Evolutionary conservation across 2,329 filamentous ascomycete species (phyloP).

Genomic region (Zymoseptoria passerinii): DNA sequence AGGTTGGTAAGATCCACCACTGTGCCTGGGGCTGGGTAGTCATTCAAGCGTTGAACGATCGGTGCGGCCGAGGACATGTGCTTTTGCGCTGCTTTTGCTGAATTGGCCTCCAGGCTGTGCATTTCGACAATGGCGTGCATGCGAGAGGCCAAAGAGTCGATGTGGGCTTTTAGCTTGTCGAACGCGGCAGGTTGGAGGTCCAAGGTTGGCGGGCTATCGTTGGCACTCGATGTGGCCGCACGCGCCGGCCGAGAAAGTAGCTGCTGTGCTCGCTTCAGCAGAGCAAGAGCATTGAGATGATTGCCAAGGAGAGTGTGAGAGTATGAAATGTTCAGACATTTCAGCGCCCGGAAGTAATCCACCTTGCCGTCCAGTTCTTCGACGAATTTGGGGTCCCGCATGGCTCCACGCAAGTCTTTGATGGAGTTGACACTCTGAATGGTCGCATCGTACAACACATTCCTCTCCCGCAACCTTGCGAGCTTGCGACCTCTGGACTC

Average conservation of each 20-base stretch:
- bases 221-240: slow-evolving; percentile 17
- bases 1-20: slow-evolving; percentile 66
- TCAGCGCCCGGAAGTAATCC: slow-evolving; percentile 80
- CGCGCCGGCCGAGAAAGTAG: slow-evolving; percentile 41
- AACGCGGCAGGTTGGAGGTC: slow-evolving; percentile 55
- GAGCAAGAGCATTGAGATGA: slow-evolving; percentile 71
- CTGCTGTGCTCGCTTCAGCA: slow-evolving; percentile 64
- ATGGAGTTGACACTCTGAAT: slow-evolving; percentile 85
- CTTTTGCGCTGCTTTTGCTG: slow-evolving; percentile 40
- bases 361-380: slow-evolving; percentile 69
- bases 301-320: slow-evolving; percentile 70
- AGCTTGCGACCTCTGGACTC: slow-evolving; percentile 68
- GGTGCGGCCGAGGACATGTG: slow-evolving; percentile 44
- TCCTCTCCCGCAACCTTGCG: slow-evolving; percentile 72
- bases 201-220: slow-evolving; percentile 54
- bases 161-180: slow-evolving; percentile 50
- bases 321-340: slow-evolving; percentile 77
- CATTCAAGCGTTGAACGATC: slow-evolving; percentile 64
- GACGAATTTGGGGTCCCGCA: slow-evolving; percentile 69
- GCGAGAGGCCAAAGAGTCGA: slow-evolving; percentile 66
- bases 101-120: slow-evolving; percentile 51
- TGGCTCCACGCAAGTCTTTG: slow-evolving; percentile 81
- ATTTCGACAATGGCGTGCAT: slow-evolving; percentile 82
- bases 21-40: slow-evolving; percentile 58
- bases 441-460: slow-evolving; percentile 83